Conservation (phyloP, 805 yeast genomes). For the Saccharomycopsis vini region DNA sequence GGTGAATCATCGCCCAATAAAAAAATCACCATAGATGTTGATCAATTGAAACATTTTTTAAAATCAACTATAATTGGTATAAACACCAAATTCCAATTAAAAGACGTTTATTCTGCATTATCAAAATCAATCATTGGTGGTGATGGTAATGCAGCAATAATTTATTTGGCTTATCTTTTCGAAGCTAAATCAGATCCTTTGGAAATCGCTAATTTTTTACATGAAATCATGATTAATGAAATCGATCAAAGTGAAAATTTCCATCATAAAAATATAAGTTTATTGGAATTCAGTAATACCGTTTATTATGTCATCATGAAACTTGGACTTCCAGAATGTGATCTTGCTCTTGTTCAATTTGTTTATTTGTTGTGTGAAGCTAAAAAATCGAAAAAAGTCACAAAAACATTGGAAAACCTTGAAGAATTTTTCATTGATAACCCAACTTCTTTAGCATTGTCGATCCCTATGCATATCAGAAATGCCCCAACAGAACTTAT, state of each 20-base stretch:
- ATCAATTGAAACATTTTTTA: constrained; percentile 27
- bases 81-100: constrained; percentile 23
- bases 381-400: constrained; percentile 65
- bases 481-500: constrained; percentile 92
- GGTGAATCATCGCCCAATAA: neutral
- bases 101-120: constrained; percentile 60
- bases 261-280: constrained; percentile 50
- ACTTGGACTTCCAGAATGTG: constrained; percentile 94
- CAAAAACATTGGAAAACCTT: constrained; percentile 35
- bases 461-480: constrained; percentile 67
- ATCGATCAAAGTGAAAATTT: constrained; percentile 78
- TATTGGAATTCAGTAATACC: constrained; percentile 81
- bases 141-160: constrained; percentile 82
- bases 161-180: constrained; percentile 79
- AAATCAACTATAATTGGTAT: constrained; percentile 68
- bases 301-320: constrained; percentile 81
- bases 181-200: constrained; percentile 89
- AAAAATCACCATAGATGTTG: constrained; percentile 6
- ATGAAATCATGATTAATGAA: constrained; percentile 90
- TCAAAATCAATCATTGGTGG: constrained; percentile 88
- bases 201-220: constrained; percentile 83
- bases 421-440: constrained; percentile 20
- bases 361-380: constrained; percentile 82
- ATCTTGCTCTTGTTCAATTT: constrained; percentile 82
- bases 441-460: constrained; percentile 17